Conservation (phyloP, 805 yeast species). For the Suhomyces faveliae region DNA sequence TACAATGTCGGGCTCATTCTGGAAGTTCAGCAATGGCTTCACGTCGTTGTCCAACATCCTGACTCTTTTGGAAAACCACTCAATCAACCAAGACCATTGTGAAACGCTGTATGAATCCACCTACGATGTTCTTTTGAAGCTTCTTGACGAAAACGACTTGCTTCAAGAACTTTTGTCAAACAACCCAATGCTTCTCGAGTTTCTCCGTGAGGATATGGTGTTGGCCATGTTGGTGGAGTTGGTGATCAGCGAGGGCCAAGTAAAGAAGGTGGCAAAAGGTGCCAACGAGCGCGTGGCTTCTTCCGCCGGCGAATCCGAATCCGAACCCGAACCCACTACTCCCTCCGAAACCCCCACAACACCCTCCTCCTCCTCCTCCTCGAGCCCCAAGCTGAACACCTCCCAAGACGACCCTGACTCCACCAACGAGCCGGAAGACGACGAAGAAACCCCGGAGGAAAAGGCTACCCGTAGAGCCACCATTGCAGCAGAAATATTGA, state of each 20-base stretch:
- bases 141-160: conserved; percentile 43
- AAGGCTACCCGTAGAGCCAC: conserved; percentile 37
- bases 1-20: conserved; percentile 45
- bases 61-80: conserved; percentile 37
- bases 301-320: neutral
- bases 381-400: neutral
- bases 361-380: neutral
- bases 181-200: conserved; percentile 42
- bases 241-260: conserved; percentile 33
- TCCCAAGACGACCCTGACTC: conserved; percentile 10
- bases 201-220: conserved; percentile 38
- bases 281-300: neutral
- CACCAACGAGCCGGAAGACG: conserved; percentile 18
- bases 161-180: conserved; percentile 43
- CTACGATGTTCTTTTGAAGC: conserved; percentile 29
- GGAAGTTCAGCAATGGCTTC: conserved; percentile 48
- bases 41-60: conserved; percentile 42
- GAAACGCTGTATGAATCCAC: conserved; percentile 16
- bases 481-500: conserved; percentile 78
- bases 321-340: neutral
- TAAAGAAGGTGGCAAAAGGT: neutral
- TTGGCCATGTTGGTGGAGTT: conserved; percentile 37
- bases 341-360: neutral
- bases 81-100: conserved; percentile 17
- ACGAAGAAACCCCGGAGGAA: conserved; percentile 32